A percentile compares a stretch with the other conserved stretches of the same genome.
Conservation (phyloP, 805 yeast genomes). For the Ogataea salicorniae region DNA sequence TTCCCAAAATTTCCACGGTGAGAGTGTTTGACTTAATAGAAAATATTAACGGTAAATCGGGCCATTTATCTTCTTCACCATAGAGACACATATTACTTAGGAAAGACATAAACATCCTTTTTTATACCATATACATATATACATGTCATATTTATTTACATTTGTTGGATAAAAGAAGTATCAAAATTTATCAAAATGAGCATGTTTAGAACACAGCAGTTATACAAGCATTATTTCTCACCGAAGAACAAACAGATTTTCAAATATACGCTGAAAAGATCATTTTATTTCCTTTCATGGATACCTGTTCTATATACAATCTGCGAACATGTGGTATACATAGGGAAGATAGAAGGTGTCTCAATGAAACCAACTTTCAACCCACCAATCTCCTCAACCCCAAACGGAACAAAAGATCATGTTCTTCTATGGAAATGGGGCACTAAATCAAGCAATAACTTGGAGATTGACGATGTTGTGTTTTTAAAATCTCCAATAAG, state of each 20-base stretch:
- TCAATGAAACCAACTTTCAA: slow-evolving; percentile 91
- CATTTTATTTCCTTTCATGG: slow-evolving; percentile 55
- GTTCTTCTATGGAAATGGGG: slow-evolving; percentile 67
- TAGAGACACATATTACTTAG: too few species aligned
- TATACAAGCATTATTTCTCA: slow-evolving; percentile 2
- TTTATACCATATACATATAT: background rate
- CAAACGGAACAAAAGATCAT: slow-evolving; percentile 43
- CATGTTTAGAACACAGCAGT: too few species aligned
- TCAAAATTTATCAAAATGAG: too few species aligned
- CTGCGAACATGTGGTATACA: slow-evolving; percentile 65
- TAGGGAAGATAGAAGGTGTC: slow-evolving; percentile 70
- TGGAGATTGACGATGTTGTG: slow-evolving; percentile 65
- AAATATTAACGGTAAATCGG: too few species aligned
- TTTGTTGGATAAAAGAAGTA: too few species aligned
- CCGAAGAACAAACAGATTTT: slow-evolving; percentile 12
- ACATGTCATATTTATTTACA: background rate
- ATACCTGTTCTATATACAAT: slow-evolving; percentile 70
- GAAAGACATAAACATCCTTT: too few species aligned
- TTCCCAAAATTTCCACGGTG: too few species aligned
- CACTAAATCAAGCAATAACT: slow-evolving; percentile 39
- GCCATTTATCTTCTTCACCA: too few species aligned
- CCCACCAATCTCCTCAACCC: slow-evolving; percentile 42
- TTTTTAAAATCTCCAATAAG: slow-evolving; percentile 76
- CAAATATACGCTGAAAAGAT: slow-evolving; percentile 26
- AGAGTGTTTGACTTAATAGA: too few species aligned